Conservation (phyloP, 116 monocot genomes). For the Phalaenopsis hybrid region DNA sequence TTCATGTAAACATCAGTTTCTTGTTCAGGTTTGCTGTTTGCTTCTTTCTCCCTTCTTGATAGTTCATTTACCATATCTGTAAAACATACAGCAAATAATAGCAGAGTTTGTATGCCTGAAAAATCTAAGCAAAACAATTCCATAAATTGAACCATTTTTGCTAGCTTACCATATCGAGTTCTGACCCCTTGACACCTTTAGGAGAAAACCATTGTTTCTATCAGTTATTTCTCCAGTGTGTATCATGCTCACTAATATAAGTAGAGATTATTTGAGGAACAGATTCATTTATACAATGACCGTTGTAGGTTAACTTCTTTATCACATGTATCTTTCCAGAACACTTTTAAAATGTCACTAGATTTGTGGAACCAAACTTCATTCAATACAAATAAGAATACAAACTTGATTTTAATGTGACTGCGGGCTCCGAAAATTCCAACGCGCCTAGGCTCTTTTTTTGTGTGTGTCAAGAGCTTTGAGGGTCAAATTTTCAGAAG, state of each 20-base stretch:
- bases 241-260: slow-evolving; percentile 75
- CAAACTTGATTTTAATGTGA: no score
- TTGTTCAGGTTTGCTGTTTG: slow-evolving; percentile 83
- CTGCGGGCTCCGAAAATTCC: no score
- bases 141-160: background rate
- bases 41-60: slow-evolving; percentile 72
- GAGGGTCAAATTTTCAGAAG: no score
- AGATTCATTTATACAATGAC: slow-evolving; percentile 70
- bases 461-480: no score
- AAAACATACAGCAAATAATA: background rate
- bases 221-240: slow-evolving; percentile 64
- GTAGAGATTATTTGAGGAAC: slow-evolving; percentile 66
- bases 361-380: no score
- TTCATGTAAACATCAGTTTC: slow-evolving; percentile 94
- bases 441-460: no score
- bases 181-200: slow-evolving; percentile 73
- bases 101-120: background rate
- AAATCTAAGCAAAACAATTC: background rate
- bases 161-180: slow-evolving; percentile 32
- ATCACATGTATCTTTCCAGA: no score
- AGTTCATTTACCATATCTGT: slow-evolving; percentile 81
- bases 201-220: slow-evolving; percentile 73
- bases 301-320: slow-evolving; percentile 59
- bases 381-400: no score
- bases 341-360: no score